Evolutionary conservation across 495 filamentous ascomycete genomes (phyloP).

Genomic region (Penicillium antarcticum): DNA sequence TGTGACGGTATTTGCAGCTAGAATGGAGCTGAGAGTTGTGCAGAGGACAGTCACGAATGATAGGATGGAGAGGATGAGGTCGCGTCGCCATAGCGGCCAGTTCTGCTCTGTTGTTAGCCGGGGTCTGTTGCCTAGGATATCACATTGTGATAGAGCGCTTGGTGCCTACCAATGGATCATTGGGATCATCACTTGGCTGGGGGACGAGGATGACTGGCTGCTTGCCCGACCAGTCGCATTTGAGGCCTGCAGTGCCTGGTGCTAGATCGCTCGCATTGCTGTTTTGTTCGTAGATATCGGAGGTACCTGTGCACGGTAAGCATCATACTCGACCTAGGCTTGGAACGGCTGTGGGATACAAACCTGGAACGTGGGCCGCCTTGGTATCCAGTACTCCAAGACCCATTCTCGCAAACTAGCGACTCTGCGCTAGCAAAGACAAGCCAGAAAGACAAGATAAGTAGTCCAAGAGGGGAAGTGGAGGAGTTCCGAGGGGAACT

Average conservation of each 20-base stretch:
- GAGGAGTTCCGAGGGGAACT: not conserved
- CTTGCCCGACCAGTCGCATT: slow-evolving; percentile 67
- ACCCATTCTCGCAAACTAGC: slow-evolving; percentile 57
- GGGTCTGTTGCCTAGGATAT: not conserved
- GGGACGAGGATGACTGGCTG: slow-evolving; percentile 72
- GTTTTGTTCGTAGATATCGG: slow-evolving; percentile 58
- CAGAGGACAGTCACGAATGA: slow-evolving; percentile 79
- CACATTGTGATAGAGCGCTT: not conserved
- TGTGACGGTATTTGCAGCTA: slow-evolving; percentile 81
- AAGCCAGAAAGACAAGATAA: not conserved
- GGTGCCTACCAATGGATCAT: slow-evolving; percentile 64
- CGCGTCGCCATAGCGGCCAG: slow-evolving; percentile 86
- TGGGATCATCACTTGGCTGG: slow-evolving; percentile 76
- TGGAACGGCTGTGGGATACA: not conserved
- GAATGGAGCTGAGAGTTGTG: slow-evolving; percentile 73
- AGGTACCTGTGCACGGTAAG: slow-evolving; percentile 51
- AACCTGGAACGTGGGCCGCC: slow-evolving; percentile 72
- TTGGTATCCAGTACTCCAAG: slow-evolving; percentile 69
- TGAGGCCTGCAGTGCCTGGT: slow-evolving; percentile 47
- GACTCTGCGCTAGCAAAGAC: not conserved
- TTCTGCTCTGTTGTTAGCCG: slow-evolving; percentile 54
- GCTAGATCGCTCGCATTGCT: slow-evolving; percentile 37
- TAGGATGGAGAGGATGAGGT: slow-evolving; percentile 72
- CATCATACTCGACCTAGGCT: not conserved
- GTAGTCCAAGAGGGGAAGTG: not conserved